Evolutionary conservation across 768 basidiomycete genomes (phyloP), one percentile per base, ranked within the genome.

Genomic region (Termitomyces sp.): DNA sequence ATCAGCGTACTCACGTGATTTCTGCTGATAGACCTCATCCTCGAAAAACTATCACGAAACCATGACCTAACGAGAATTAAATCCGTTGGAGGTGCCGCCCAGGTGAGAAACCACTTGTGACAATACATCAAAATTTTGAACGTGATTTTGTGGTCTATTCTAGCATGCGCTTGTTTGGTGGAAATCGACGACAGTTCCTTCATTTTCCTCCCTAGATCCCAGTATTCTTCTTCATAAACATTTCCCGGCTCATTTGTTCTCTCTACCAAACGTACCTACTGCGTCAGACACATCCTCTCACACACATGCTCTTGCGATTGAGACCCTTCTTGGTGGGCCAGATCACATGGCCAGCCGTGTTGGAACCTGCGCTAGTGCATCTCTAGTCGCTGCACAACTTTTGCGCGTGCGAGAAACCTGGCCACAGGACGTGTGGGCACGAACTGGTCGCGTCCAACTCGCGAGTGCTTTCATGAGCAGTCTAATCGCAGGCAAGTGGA

Each of bases 141-240:
- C 16, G 33, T 20, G 27, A 20, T 53, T 54, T 66, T 52, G 60
- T 59, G 27, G 30, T 59, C 77, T 42, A 41, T 47, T 39, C 4
- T 57, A 79, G 85, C 85, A 88, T 68, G 88, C 89, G 3, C 76
- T 91, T 20, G 91, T 93, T 42, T 93, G 90, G 89, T 93, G 91
- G 89, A 91, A 90, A 73, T 85, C 88, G 1, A 87, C 85, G 8
- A 81, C 89, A 11, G 81, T 89, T 13, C 84, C 86, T 15, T 85
- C 85, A 8, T 77, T 93, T 55, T 88, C 88, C 24, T 81, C 85
- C 18, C 76, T 93, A 52, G 88, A 91, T 66, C 83, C 90, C 2
- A 81, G 84, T 62, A 70, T 84, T n/a, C 83, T 87, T 0, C 72
- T 93, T 7, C 82, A 88, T 65, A 73, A 81, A 1, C 90, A 91